phyloP scores from a whole-genome alignment of 2,329 filamentous ascomycete genomes.

The Blastomyces percursus region DNA sequence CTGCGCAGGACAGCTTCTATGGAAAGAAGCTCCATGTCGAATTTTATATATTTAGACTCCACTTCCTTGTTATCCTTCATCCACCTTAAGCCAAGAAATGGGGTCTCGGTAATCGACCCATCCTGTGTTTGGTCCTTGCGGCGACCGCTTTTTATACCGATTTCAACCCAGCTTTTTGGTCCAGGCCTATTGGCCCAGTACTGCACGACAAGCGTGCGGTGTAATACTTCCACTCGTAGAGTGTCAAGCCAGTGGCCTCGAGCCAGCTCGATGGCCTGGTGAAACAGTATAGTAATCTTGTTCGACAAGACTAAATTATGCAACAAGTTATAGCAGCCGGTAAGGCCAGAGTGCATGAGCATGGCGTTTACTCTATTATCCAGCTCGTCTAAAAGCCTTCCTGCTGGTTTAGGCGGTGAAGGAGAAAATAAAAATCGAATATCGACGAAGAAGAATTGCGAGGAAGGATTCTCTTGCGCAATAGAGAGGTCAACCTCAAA shows the following conservation, averaged over 20 bases:
- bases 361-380: constrained; percentile 62
- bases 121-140: constrained; percentile 8
- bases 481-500: constrained; percentile 92
- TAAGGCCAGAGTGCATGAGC: constrained; percentile 58
- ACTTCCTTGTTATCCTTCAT: constrained; percentile 65
- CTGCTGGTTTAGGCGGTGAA: constrained; percentile 50
- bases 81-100: constrained; percentile 53
- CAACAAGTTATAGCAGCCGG: constrained; percentile 72
- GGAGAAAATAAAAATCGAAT: constrained; percentile 75
- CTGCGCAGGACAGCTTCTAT: constrained; percentile 62
- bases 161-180: constrained; percentile 79
- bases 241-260: constrained; percentile 66
- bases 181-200: constrained; percentile 70
- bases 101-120: constrained; percentile 14
- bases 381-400: constrained; percentile 53
- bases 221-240: constrained; percentile 65
- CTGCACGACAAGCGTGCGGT: constrained; percentile 73
- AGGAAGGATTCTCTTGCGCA: constrained; percentile 68
- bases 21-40: constrained; percentile 59
- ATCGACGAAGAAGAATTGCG: constrained; percentile 91
- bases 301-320: constrained; percentile 83
- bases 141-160: constrained; percentile 51
- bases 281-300: constrained; percentile 72
- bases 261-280: constrained; percentile 62
- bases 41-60: constrained; percentile 51